A percentile compares a stretch with the other conserved stretches of the same genome.
Evolutionary conservation across 352 stramenopile species (phyloP).

Genomic region (Paralagenidium karlingii): DNA sequence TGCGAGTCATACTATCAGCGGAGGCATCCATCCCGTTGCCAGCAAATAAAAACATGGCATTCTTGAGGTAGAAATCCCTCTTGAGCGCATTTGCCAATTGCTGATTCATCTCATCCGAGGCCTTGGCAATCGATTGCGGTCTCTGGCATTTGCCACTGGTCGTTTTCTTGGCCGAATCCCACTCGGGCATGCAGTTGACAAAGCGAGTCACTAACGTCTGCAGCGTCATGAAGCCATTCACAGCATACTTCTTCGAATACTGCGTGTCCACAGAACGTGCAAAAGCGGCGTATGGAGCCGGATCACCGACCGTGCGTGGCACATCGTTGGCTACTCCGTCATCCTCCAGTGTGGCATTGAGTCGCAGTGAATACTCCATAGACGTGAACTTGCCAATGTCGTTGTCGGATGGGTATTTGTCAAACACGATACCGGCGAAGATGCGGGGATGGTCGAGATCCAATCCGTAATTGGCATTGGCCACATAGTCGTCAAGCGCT

Average conservation of each 20-base stretch:
- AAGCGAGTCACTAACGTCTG: constrained; percentile 52
- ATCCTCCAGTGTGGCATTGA: constrained; percentile 43
- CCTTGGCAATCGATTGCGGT: constrained; percentile 15
- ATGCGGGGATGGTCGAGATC: constrained; percentile 31
- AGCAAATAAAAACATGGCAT: background rate
- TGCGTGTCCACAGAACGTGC: constrained; percentile 18
- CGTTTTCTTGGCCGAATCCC: constrained; percentile 6
- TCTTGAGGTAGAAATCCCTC: constrained; percentile 24
- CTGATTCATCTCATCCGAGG: constrained; percentile 11
- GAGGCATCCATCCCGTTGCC: too few species aligned
- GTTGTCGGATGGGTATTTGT: constrained; percentile 15
- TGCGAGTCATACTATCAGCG: too few species aligned
- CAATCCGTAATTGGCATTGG: constrained; percentile 29
- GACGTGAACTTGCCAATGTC: constrained; percentile 17
- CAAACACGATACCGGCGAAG: constrained; percentile 52
- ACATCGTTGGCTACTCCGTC: constrained; percentile 13
- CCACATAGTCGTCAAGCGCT: constrained; percentile 35
- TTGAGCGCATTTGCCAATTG: constrained; percentile 23
- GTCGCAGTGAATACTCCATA: constrained; percentile 45
- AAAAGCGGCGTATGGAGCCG: constrained; percentile 14
- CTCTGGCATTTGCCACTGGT: constrained; percentile 33
- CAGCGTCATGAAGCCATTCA: constrained; percentile 42
- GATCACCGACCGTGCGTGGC: constrained; percentile 17
- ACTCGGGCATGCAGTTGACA: constrained; percentile 38
- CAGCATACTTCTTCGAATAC: constrained; percentile 29